phyloP scores from a whole-genome alignment of 2,329 filamentous ascomycete genomes.

The Talaromyces islandicus region DNA sequence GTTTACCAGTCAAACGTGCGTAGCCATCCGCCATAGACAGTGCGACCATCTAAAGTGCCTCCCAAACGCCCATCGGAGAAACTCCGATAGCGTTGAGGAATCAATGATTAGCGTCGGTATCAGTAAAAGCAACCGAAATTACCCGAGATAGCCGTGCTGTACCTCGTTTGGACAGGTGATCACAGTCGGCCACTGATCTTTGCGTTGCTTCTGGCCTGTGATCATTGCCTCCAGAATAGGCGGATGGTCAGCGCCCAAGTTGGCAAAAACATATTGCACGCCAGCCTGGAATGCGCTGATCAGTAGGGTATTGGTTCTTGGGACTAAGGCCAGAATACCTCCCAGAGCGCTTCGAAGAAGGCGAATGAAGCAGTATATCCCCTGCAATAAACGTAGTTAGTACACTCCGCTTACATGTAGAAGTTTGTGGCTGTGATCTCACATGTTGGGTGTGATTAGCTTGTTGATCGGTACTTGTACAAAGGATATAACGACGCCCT shows the following conservation, averaged over 20 bases:
- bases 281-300: slow-evolving; percentile 33
- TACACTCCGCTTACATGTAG: background rate
- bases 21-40: slow-evolving; percentile 81
- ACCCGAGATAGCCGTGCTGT: slow-evolving; percentile 14
- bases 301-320: background rate
- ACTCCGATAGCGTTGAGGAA: slow-evolving; percentile 11
- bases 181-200: slow-evolving; percentile 61
- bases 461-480: background rate
- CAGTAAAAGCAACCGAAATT: slow-evolving; percentile 9
- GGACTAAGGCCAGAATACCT: slow-evolving; percentile 46
- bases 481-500: background rate
- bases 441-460: background rate
- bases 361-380: slow-evolving; percentile 68
- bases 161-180: slow-evolving; percentile 79
- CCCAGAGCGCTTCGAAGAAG: slow-evolving; percentile 77
- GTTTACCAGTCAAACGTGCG: slow-evolving; percentile 63
- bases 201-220: slow-evolving; percentile 63
- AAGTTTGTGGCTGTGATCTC: background rate
- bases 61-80: background rate
- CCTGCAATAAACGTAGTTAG: slow-evolving; percentile 18
- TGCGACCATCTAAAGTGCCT: slow-evolving; percentile 62
- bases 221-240: slow-evolving; percentile 76
- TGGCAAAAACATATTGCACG: slow-evolving; percentile 48
- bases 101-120: slow-evolving; percentile 10
- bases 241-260: slow-evolving; percentile 57